These are phyloP conservation scores for Akanthomyces dipterigenus DNA, from an alignment of 2,329 filamentous ascomycete genomes.

Conservation along the genomic window DNA sequence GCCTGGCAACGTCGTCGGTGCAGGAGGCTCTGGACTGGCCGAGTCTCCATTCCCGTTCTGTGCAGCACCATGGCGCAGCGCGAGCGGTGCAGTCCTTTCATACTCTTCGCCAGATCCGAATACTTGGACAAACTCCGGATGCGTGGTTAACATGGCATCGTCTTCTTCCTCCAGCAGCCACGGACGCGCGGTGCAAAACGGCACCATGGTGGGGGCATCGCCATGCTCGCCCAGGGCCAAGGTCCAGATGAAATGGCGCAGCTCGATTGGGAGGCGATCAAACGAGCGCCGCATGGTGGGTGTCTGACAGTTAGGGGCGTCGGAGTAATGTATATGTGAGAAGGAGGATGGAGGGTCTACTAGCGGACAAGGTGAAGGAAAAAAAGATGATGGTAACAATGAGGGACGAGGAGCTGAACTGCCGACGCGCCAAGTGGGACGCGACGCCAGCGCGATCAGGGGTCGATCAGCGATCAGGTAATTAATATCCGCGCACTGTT, in stretches of 20 bases:
- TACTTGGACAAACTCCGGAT: background rate
- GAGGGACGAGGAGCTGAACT: background rate
- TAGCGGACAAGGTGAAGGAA: too few species aligned
- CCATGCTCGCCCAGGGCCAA: conserved; percentile 11
- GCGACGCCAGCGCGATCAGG: background rate
- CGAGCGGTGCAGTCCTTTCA: background rate
- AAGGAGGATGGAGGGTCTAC: too few species aligned
- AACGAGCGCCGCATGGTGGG: conserved; percentile 15
- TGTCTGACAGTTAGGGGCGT: too few species aligned
- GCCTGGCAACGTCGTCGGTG: background rate
- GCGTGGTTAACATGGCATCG: background rate
- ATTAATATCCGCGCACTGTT: background rate
- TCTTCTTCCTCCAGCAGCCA: background rate
- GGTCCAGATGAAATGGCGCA: conserved; percentile 21
- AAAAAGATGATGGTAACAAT: too few species aligned
- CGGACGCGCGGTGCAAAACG: conserved; percentile 9
- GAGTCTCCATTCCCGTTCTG: background rate
- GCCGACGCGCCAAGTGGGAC: conserved; percentile 3
- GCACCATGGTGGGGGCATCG: conserved; percentile 16
- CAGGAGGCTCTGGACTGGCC: background rate
- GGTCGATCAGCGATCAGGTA: background rate
- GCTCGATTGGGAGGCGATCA: conserved; percentile 18
- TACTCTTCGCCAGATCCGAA: background rate
- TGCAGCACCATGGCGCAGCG: background rate
- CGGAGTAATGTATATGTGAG: background rate